Percentiles rank a stretch among this genome's conserved stretches.
phyloP scores from a whole-genome alignment of 129 eudicot genomes.

The Chrysanthemum makinoi region DNA sequence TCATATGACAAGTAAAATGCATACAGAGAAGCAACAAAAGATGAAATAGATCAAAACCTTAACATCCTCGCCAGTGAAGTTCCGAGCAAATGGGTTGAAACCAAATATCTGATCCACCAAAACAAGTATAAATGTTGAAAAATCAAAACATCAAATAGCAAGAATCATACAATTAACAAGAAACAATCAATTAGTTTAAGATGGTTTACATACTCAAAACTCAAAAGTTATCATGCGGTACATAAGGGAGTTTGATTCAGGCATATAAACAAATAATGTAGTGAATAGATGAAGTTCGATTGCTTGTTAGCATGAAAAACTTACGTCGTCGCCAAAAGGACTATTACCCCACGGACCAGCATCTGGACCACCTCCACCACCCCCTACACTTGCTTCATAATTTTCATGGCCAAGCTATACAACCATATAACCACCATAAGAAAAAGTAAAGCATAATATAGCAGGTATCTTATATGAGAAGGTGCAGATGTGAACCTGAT shows the following conservation, averaged over 20 bases:
- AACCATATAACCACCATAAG: slow-evolving; percentile 5
- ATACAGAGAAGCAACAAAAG: slow-evolving; percentile 2
- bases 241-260: background rate
- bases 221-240: no score
- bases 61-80: slow-evolving; percentile 59
- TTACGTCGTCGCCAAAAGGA: slow-evolving; percentile 27
- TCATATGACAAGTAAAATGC: background rate
- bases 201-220: background rate
- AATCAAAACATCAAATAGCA: background rate
- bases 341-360: slow-evolving; percentile 28
- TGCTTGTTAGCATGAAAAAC: background rate
- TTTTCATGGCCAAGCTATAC: slow-evolving; percentile 70
- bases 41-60: slow-evolving; percentile 35
- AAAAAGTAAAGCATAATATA: background rate
- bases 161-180: background rate
- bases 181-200: background rate
- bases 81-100: slow-evolving; percentile 10
- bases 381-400: slow-evolving; percentile 40
- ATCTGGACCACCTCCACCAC: slow-evolving; percentile 50
- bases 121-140: slow-evolving; percentile 1
- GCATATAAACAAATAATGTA: background rate
- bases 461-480: background rate
- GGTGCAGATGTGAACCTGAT: slow-evolving; percentile 43
- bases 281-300: background rate
- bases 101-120: slow-evolving; percentile 26